Conservation (phyloP, 23 red algal species). For the Gracilaria vermiculophylla region DNA sequence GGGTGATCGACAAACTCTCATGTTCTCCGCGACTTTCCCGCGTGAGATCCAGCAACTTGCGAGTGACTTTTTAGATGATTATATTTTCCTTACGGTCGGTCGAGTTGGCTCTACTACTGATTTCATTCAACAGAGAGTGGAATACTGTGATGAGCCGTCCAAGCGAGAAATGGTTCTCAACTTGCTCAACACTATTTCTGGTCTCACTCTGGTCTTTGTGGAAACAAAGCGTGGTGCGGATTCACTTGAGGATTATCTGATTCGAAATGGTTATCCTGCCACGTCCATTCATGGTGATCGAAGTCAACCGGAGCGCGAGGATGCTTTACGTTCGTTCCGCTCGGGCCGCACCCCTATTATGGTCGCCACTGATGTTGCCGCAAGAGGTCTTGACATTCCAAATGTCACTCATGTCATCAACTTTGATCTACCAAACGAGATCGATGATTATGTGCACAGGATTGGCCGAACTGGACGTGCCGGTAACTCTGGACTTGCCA, state of each 20-base stretch:
- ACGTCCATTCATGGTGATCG: constrained; percentile 99
- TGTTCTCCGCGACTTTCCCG: constrained; percentile 99
- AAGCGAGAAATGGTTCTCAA: constrained; percentile 96
- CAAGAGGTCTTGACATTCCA: constrained; percentile 95
- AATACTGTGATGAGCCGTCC: constrained; percentile 79
- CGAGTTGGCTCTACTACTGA: constrained; percentile 99
- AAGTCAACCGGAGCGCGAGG: constrained; percentile 88
- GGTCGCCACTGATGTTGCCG: constrained; percentile 99
- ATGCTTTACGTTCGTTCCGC: constrained; percentile 92
- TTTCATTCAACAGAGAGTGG: constrained; percentile 96
- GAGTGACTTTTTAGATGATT: constrained; percentile 96
- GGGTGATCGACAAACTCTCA: constrained; percentile 89
- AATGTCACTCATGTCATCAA: constrained; percentile 99
- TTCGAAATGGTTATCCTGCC: constrained; percentile 83
- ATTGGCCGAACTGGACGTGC: constrained; percentile 98
- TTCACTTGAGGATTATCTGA: constrained; percentile 85
- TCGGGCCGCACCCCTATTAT: constrained; percentile 91
- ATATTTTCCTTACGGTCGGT: constrained; percentile 97
- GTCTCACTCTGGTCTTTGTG: constrained; percentile 95
- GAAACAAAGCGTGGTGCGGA: constrained; percentile 98
- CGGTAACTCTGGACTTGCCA: constrained; percentile 96
- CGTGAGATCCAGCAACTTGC: constrained; percentile 96
- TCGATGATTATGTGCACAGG: constrained; percentile 99
- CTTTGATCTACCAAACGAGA: constrained; percentile 92
- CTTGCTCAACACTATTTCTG: constrained; percentile 87